Percentiles rank a stretch among this genome's conserved stretches.
Conservation (phyloP, 2,329 filamentous ascomycete genomes). For the Fusarium solani-melongenae region DNA sequence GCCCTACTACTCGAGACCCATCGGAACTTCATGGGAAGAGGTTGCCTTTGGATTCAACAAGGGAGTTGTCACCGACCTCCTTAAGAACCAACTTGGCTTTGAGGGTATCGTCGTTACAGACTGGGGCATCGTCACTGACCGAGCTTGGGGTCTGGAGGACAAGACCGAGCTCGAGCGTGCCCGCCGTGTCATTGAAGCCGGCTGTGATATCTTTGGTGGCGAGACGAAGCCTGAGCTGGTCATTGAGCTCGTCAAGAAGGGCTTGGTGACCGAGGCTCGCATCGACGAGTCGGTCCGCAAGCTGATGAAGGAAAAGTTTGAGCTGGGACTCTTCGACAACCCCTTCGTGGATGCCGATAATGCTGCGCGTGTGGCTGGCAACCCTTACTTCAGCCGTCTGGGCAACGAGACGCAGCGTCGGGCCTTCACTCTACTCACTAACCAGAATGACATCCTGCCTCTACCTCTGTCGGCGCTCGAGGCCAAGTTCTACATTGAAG, state of each 20-base stretch:
- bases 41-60: conserved; percentile 65
- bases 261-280: conserved; percentile 52
- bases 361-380: conserved; percentile 52
- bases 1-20: conserved; percentile 62
- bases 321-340: conserved; percentile 62
- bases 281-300: conserved; percentile 59
- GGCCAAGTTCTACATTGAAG: conserved; percentile 41
- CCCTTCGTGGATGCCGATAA: conserved; percentile 59
- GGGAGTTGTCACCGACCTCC: conserved; percentile 59
- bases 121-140: conserved; percentile 64
- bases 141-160: conserved; percentile 62
- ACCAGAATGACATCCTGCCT: conserved; percentile 38
- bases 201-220: conserved; percentile 64
- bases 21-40: conserved; percentile 58
- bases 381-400: conserved; percentile 52
- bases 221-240: conserved; percentile 60
- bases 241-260: conserved; percentile 57
- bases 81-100: conserved; percentile 60
- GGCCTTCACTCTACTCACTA: conserved; percentile 44
- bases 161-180: conserved; percentile 50
- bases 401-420: conserved; percentile 42
- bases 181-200: conserved; percentile 57
- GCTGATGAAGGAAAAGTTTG: conserved; percentile 61
- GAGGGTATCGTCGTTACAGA: conserved; percentile 63
- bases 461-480: conserved; percentile 15